Percentiles rank a stretch among this genome's conserved stretches.
Evolutionary conservation across 1,284 basidiomycete genomes (phyloP).

Genomic region (Cerrena zonata): DNA sequence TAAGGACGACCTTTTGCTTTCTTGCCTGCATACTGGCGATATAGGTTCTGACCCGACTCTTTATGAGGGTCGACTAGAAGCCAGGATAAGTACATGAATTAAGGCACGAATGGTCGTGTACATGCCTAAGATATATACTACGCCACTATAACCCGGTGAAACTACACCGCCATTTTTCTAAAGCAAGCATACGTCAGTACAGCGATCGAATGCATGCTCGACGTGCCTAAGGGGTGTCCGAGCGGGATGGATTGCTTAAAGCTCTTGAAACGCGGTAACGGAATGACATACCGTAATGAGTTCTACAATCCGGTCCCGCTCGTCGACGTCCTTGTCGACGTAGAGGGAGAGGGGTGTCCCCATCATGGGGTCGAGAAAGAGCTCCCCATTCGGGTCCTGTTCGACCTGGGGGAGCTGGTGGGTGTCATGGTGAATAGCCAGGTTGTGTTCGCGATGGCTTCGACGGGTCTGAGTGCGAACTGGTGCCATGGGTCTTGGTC

Average conservation of each 20-base stretch:
- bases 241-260: constrained; percentile 1
- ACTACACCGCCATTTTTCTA: constrained; percentile 73
- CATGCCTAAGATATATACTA: constrained; percentile 70
- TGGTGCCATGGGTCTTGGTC: constrained; percentile 75
- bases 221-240: neutral
- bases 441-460: constrained; percentile 34
- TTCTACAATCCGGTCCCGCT: constrained; percentile 56
- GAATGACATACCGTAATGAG: constrained; percentile 56
- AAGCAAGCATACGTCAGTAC: constrained; percentile 5
- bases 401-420: constrained; percentile 7
- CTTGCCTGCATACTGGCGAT: constrained; percentile 68
- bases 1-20: constrained; percentile 71
- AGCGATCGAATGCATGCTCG: neutral
- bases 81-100: constrained; percentile 5
- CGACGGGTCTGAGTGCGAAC: constrained; percentile 50
- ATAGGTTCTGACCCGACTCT: constrained; percentile 73
- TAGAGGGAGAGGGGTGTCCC: constrained; percentile 68
- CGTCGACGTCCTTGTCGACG: constrained; percentile 71
- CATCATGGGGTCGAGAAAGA: constrained; percentile 76
- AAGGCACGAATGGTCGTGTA: constrained; percentile 5
- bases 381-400: constrained; percentile 22
- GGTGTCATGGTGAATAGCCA: constrained; percentile 7
- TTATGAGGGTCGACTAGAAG: constrained; percentile 65
- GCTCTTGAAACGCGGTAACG: too few species aligned
- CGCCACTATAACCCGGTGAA: constrained; percentile 66